Evolutionary conservation across 2,329 filamentous ascomycete genomes (phyloP).

Genomic region (Ascomycota sp.): DNA sequence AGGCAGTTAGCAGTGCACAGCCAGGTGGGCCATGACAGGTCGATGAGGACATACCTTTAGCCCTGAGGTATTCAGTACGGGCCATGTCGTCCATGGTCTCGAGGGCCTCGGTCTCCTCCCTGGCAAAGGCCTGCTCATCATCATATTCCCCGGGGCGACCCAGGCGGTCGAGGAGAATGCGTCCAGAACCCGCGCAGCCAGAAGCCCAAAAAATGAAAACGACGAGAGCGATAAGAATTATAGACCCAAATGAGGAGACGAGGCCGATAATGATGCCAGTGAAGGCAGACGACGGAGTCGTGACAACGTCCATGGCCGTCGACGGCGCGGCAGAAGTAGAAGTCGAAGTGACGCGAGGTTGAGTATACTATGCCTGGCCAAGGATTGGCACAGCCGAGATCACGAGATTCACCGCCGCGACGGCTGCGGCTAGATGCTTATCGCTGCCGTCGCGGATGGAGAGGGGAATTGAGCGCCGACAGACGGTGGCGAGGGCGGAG

Average conservation of each 20-base stretch:
- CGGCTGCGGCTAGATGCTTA: constrained; percentile 1
- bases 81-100: constrained; percentile 91
- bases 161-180: constrained; percentile 85
- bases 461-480: neutral
- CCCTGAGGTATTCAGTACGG: constrained; percentile 74
- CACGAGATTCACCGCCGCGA: constrained; percentile 3
- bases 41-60: constrained; percentile 61
- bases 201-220: constrained; percentile 84
- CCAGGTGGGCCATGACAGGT: neutral
- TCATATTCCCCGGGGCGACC: constrained; percentile 90
- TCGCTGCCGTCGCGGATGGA: constrained; percentile 2
- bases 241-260: constrained; percentile 82
- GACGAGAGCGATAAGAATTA: constrained; percentile 60
- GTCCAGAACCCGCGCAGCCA: constrained; percentile 49
- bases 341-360: neutral
- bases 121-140: constrained; percentile 84
- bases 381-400: neutral
- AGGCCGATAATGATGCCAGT: constrained; percentile 85
- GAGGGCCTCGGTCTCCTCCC: constrained; percentile 86
- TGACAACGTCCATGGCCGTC: constrained; percentile 11
- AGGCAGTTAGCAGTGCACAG: neutral
- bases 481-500: neutral
- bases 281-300: constrained; percentile 24
- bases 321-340: constrained; percentile 1
- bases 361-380: too few relatives aligned